These are phyloP conservation scores for Epithemia pelagica DNA, from an alignment of 108 stramenopile genomes.

Conservation along the genomic window DNA sequence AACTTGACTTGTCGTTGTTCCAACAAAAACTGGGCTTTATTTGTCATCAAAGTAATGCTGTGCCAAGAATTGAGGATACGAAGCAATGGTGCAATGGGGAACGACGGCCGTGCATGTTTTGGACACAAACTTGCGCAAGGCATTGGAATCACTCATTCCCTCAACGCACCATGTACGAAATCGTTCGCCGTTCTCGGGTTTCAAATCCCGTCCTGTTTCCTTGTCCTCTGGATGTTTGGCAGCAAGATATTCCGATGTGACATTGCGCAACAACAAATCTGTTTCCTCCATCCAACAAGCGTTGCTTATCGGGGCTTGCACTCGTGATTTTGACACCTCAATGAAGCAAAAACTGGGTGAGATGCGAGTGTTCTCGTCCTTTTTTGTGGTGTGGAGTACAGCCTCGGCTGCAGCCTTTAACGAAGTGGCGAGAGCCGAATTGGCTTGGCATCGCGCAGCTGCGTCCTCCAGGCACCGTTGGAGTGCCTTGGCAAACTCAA, in stretches of 20 bases:
- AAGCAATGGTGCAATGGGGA: not conserved
- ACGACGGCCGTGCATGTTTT: not conserved
- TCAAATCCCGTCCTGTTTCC: not conserved
- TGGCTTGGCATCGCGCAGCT: not conserved
- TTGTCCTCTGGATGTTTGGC: not conserved
- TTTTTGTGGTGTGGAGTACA: not conserved
- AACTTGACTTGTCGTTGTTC: no score
- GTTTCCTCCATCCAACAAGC: not conserved
- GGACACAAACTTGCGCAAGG: not conserved
- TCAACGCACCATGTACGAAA: not conserved
- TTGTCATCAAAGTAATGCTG: not conserved
- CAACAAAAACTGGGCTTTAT: no score
- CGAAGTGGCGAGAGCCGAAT: not conserved
- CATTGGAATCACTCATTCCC: not conserved
- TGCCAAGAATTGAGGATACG: not conserved
- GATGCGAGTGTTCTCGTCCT: not conserved
- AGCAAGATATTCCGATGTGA: not conserved
- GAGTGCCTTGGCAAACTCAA: not conserved
- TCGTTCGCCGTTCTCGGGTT: not conserved
- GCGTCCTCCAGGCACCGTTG: not conserved
- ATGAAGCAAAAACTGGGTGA: not conserved
- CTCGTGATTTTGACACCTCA: not conserved
- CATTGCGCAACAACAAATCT: not conserved
- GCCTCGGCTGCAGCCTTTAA: not conserved
- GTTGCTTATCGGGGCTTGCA: not conserved